Conservation (phyloP, 192 early-diverging fungal genomes). For the Helicostylum pulchrum region DNA sequence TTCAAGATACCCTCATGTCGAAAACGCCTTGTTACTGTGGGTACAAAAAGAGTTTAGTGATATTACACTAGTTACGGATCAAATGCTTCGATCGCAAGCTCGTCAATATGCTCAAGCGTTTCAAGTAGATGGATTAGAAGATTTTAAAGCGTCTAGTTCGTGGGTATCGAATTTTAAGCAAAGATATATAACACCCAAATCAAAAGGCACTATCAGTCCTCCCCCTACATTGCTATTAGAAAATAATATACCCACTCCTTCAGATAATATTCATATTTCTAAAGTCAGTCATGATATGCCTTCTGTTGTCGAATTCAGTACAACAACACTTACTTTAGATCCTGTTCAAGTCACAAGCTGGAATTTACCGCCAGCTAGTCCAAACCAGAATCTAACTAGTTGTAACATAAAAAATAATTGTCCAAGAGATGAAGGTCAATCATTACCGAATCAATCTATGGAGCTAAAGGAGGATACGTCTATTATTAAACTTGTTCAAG, state of each 20-base stretch:
- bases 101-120: slow-evolving; percentile 8
- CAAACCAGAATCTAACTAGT: too few species aligned
- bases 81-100: slow-evolving; percentile 18
- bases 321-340: not conserved
- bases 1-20: slow-evolving; percentile 14
- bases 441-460: not conserved
- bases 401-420: too few species aligned
- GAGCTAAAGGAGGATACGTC: not conserved
- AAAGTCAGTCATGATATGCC: not conserved
- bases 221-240: not conserved
- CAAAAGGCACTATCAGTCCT: not conserved
- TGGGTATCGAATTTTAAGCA: slow-evolving; percentile 21
- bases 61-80: slow-evolving; percentile 8
- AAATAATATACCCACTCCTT: not conserved
- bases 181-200: not conserved
- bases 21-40: slow-evolving; percentile 16
- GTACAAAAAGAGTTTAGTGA: slow-evolving; percentile 15
- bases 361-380: too few species aligned
- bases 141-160: slow-evolving; percentile 19
- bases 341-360: not conserved
- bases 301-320: not conserved
- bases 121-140: not conserved
- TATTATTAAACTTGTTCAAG: not conserved
- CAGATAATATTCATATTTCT: too few species aligned
- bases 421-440: too few species aligned